Base-by-base conservation (phyloP, 768 basidiomycete species). In the Podaxis pistillaris region DNA sequence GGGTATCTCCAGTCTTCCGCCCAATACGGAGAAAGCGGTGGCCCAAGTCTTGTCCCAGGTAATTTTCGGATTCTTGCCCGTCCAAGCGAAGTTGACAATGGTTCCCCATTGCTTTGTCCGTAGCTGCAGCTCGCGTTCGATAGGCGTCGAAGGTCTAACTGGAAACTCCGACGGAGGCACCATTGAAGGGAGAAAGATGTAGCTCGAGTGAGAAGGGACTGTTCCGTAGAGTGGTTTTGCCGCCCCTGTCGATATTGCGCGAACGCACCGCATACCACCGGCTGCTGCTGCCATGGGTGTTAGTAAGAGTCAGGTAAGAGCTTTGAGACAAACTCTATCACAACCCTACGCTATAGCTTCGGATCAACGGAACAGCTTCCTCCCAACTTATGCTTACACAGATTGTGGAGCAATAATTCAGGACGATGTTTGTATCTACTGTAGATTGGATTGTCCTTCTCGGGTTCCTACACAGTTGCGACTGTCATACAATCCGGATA, bases 11-110 rank as follows among this genome's bases (percentile, higher is more conserved):
- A 88, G 66, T 33, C 78, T 77, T 22, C 83, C 82, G 12, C 79
- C 75, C 2, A 71, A 51, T 7, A 65, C 61, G 12, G 86, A 84
- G 67, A 88, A 90, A 2, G 83, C 83, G 0, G 83, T 85, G 22
- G 82, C 79, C 41, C 71, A 69, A 40, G 66, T 64, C 44, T 71
- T 68, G 40, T 63, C 66, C 11, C 30, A 33, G 2, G n/a, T 40
- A 5, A 52, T 9, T 15, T 22, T 11, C n/a, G 36, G 33, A 26
- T n/a, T 17, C 41, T 41, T 38, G 5, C 26, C 53, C 24, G 78
- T 74, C 84, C 84, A 89, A 17, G 83, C 78, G 68, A 87, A 85
- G 70, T 90, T 90, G 65, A 87, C 84, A 2, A 81, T 63, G 4
- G 81, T 86, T 6, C 84, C 83, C 79, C 79, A 84, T 67, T 75